A percentile compares a stretch with the other conserved stretches of the same genome.
Conservation (phyloP, 306 rosid genomes). For the Corylus americana region DNA sequence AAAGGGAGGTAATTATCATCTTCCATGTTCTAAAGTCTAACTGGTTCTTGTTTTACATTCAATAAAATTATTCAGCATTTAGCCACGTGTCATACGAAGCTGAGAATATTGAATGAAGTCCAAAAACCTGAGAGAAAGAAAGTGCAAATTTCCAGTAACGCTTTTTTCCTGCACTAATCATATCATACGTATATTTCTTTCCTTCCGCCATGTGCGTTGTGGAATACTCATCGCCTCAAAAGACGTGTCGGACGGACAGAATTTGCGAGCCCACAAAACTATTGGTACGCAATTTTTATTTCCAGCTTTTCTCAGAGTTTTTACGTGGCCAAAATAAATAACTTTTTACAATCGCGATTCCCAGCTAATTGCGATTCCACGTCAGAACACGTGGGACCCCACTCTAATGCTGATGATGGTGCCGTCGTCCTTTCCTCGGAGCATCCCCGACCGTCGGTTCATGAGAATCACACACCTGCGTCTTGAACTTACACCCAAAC, state of each 20-base stretch:
- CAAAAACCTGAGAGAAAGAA: not conserved
- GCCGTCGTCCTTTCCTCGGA: conserved; percentile 59
- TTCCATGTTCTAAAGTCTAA: not conserved
- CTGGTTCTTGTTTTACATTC: not conserved
- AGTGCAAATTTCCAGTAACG: not conserved
- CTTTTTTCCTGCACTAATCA: not conserved
- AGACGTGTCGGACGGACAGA: not conserved
- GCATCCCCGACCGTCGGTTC: conserved; percentile 67
- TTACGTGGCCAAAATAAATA: conserved; percentile 10
- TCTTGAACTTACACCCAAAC: conserved; percentile 88
- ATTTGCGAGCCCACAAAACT: not conserved
- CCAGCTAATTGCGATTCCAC: conserved; percentile 6
- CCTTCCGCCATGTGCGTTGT: not conserved
- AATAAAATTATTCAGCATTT: not conserved
- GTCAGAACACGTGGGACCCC: not conserved
- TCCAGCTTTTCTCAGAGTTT: not conserved
- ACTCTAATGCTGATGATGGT: conserved; percentile 47
- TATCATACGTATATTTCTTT: not conserved
- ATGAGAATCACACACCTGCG: conserved; percentile 95
- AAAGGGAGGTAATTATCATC: not conserved
- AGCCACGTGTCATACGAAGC: not conserved
- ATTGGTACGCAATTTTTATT: not conserved
- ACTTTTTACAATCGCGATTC: not conserved
- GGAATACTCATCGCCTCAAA: conserved; percentile 8
- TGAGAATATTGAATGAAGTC: not conserved